Conservation (phyloP, 352 stramenopile genomes). For the Pythium scleroteichum region DNA sequence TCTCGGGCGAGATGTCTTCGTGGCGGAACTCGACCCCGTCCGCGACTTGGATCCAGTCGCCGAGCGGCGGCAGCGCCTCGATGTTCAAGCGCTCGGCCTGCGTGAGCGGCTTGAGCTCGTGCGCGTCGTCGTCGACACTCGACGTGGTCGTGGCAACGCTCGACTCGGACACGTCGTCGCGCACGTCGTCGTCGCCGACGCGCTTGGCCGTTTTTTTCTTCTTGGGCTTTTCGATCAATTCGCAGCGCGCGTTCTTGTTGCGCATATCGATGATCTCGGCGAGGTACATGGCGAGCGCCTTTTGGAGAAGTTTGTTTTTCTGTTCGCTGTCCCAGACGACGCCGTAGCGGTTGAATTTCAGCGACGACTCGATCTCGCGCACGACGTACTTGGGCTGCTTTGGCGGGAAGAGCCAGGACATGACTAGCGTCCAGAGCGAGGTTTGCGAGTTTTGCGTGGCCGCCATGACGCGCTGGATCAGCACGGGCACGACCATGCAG, state of each 20-base stretch:
- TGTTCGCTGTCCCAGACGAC: constrained; percentile 34
- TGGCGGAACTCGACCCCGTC: constrained; percentile 37
- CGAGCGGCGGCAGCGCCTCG: constrained; percentile 30
- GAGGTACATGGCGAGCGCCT: constrained; percentile 37
- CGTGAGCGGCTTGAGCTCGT: constrained; percentile 21
- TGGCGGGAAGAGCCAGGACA: constrained; percentile 1
- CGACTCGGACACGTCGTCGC: constrained; percentile 20
- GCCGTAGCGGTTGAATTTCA: constrained; percentile 32
- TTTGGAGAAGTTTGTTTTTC: constrained; percentile 40
- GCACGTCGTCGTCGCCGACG: constrained; percentile 10
- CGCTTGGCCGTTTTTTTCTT: constrained; percentile 1
- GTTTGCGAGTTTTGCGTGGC: constrained; percentile 13
- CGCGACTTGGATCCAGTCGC: constrained; percentile 27
- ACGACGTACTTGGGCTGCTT: constrained; percentile 17
- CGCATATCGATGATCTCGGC: constrained; percentile 28
- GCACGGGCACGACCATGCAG: constrained; percentile 56
- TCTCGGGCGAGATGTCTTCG: constrained; percentile 19
- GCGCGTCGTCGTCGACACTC: constrained; percentile 22
- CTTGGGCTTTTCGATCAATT: constrained; percentile 34
- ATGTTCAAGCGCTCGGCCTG: constrained; percentile 41
- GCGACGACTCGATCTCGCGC: constrained; percentile 30
- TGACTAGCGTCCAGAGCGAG: constrained; percentile 18
- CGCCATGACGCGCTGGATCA: constrained; percentile 57
- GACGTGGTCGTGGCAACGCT: constrained; percentile 12
- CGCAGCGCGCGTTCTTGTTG: constrained; percentile 34